Evolutionary conservation across 129 eudicot species (phyloP).

Genomic region (Lactuca sativa): DNA sequence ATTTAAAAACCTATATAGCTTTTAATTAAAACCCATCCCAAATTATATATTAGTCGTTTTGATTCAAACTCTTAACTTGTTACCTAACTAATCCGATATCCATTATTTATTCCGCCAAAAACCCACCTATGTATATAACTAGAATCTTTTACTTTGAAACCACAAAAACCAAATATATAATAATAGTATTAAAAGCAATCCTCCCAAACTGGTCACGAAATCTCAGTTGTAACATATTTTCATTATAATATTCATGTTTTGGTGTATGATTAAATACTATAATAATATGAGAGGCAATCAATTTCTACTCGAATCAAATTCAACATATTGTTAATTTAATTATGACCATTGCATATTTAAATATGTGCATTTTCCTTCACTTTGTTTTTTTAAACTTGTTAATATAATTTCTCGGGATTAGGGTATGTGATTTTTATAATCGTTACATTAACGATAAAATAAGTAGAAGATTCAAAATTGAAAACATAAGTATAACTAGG

Average conservation of each 20-base stretch:
- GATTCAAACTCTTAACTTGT: too few relatives aligned
- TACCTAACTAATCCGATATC: too few relatives aligned
- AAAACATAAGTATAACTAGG: too few relatives aligned
- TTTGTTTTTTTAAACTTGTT: too few relatives aligned
- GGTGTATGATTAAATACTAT: not conserved
- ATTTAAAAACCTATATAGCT: too few relatives aligned
- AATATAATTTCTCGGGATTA: not conserved
- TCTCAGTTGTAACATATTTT: conserved; percentile 21
- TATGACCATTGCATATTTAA: not conserved
- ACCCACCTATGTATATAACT: not conserved
- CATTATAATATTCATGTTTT: conserved; percentile 1
- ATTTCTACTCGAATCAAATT: conserved; percentile 20
- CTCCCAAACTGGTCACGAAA: conserved; percentile 11
- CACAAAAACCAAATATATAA: not conserved
- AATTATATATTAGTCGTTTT: too few relatives aligned
- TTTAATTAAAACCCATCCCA: too few relatives aligned
- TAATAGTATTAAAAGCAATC: conserved; percentile 4
- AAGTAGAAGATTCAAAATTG: too few relatives aligned
- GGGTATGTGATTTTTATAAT: not conserved
- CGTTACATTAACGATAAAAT: not conserved
- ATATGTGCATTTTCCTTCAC: not conserved
- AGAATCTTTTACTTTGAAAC: not conserved
- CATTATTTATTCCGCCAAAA: too few relatives aligned
- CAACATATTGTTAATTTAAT: not conserved
- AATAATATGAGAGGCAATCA: not conserved